A percentile compares a stretch with the other conserved stretches of the same genome.
Conservation (phyloP, 352 stramenopile species). For the Lagenidium giganteum region DNA sequence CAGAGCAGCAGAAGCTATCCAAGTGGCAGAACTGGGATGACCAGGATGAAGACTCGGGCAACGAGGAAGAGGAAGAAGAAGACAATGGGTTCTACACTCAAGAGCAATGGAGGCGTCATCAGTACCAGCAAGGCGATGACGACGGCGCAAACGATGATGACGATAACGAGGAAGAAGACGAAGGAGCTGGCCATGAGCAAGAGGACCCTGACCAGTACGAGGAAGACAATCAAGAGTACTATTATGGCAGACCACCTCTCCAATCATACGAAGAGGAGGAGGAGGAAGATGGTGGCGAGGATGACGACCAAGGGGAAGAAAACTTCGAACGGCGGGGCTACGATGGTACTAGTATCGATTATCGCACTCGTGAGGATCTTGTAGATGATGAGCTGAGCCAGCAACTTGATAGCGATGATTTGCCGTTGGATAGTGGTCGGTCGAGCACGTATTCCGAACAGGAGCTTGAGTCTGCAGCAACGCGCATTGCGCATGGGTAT, state of each 20-base stretch:
- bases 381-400: not conserved
- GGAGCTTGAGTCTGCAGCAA: slow-evolving; percentile 17
- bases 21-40: slow-evolving; percentile 2
- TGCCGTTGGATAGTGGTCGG: slow-evolving; percentile 5
- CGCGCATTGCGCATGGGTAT: slow-evolving; percentile 26
- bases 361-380: no score
- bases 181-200: not conserved
- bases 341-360: no score
- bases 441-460: not conserved
- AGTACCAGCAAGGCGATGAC: slow-evolving; percentile 8
- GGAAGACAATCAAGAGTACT: slow-evolving; percentile 1
- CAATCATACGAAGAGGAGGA: slow-evolving; percentile 1
- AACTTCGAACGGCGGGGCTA: slow-evolving; percentile 3
- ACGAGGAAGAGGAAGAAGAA: slow-evolving; percentile 22
- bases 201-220: not conserved
- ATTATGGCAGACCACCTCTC: not conserved
- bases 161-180: slow-evolving; percentile 11
- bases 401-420: not conserved
- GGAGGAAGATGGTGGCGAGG: not conserved
- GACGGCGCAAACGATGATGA: slow-evolving; percentile 5
- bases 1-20: slow-evolving; percentile 9
- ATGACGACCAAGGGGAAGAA: slow-evolving; percentile 12
- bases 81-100: slow-evolving; percentile 25
- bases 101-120: slow-evolving; percentile 18
- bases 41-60: slow-evolving; percentile 5